phyloP scores from a whole-genome alignment of 768 basidiomycete species.

The Rhodotorula taiwanensis region DNA sequence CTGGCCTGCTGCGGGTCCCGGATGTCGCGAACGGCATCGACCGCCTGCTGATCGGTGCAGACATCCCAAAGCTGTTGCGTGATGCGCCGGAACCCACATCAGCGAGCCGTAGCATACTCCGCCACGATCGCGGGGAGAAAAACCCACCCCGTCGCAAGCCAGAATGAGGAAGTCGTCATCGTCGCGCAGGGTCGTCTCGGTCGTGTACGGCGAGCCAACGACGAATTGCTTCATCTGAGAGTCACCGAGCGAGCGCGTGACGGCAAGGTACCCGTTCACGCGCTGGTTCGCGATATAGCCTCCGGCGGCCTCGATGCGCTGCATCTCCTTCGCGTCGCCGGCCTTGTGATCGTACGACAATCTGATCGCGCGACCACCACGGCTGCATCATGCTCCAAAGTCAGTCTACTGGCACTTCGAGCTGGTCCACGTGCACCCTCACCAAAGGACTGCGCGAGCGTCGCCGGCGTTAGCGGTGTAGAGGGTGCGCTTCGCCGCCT shows the following conservation, averaged over 20 bases:
- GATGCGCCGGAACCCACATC: not conserved
- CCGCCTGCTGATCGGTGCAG: constrained; percentile 77
- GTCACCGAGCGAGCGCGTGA: constrained; percentile 93
- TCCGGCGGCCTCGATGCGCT: constrained; percentile 92
- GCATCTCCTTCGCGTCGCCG: constrained; percentile 91
- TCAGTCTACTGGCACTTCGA: too few species aligned
- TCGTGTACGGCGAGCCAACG: constrained; percentile 94
- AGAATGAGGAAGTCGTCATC: constrained; percentile 92
- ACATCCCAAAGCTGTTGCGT: constrained; percentile 88
- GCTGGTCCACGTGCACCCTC: too few species aligned
- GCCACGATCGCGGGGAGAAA: not conserved
- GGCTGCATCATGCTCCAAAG: constrained; percentile 43
- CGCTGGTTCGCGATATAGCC: constrained; percentile 98
- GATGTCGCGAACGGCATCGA: constrained; percentile 66
- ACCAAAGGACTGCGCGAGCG: constrained; percentile 84
- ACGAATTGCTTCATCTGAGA: constrained; percentile 99
- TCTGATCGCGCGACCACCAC: constrained; percentile 80
- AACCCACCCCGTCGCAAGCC: constrained; percentile 94
- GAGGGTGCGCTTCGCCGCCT: constrained; percentile 52
- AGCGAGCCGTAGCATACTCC: too few species aligned
- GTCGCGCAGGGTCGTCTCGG: constrained; percentile 81
- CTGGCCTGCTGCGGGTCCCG: constrained; percentile 77
- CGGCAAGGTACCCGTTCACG: constrained; percentile 90
- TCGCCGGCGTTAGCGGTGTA: constrained; percentile 97
- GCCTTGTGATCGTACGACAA: constrained; percentile 99